phyloP scores from a whole-genome alignment of 129 eudicot genomes.

The Silybum marianum region DNA sequence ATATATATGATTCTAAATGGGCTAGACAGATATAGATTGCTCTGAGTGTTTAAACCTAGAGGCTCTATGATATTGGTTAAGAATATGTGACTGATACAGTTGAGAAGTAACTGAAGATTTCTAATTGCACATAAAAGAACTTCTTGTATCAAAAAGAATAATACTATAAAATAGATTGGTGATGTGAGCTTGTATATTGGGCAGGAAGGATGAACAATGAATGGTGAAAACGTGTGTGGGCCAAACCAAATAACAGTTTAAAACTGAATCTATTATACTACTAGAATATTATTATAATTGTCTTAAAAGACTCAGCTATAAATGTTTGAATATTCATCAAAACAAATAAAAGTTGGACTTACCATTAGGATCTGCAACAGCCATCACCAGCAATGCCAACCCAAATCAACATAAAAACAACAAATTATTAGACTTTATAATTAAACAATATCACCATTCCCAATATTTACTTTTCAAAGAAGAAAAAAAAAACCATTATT shows the following conservation, averaged over 20 bases:
- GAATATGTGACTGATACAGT: background rate
- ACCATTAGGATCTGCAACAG: constrained; percentile 80
- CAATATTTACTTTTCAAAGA: background rate
- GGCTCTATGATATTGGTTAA: background rate
- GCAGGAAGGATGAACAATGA: constrained; percentile 35
- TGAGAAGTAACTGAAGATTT: background rate
- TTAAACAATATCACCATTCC: background rate
- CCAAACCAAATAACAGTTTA: constrained; percentile 15
- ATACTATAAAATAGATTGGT: constrained; percentile 5
- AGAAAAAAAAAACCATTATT: background rate
- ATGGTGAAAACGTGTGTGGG: constrained; percentile 35
- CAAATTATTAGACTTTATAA: constrained; percentile 3
- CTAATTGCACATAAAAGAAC: background rate
- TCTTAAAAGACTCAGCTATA: background rate
- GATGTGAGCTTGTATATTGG: background rate
- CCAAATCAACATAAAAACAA: constrained; percentile 14
- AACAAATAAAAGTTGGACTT: constrained; percentile 13
- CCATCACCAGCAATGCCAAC: constrained; percentile 25
- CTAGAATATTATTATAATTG: background rate
- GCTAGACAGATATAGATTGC: too few relatives aligned
- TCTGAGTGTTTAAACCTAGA: too few relatives aligned
- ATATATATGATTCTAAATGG: too few relatives aligned
- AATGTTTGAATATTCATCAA: background rate
- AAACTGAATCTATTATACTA: background rate
- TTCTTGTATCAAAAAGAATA: constrained; percentile 5